Conservation (phyloP, 352 stramenopile genomes). For the Globisporangium cederbergense region DNA sequence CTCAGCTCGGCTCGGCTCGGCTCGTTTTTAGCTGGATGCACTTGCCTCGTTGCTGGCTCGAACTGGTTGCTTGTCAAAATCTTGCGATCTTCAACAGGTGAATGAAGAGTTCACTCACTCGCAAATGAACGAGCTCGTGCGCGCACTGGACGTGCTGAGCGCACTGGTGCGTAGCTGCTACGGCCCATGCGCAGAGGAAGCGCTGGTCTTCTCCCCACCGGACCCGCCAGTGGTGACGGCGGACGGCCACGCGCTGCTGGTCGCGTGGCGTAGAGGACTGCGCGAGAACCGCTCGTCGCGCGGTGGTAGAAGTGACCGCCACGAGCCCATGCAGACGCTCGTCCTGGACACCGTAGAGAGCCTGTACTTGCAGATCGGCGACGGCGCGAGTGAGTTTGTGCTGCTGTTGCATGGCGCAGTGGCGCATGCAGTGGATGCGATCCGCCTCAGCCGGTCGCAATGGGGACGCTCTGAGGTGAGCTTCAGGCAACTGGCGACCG, state of each 20-base stretch:
- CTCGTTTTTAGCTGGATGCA: background rate
- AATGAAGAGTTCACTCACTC: background rate
- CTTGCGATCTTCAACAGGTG: conserved; percentile 1
- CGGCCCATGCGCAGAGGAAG: conserved; percentile 44
- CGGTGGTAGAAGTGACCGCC: background rate
- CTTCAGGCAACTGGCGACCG: conserved; percentile 24
- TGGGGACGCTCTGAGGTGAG: background rate
- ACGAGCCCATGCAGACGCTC: conserved; percentile 30
- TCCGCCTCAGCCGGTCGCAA: conserved; percentile 5
- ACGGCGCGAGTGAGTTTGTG: conserved; percentile 58
- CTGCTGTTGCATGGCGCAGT: conserved; percentile 42
- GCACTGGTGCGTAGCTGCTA: conserved; percentile 39
- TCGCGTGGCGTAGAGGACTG: conserved; percentile 33
- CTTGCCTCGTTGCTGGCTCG: background rate
- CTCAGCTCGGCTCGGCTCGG: conserved; percentile 8
- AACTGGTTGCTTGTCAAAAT: conserved; percentile 1
- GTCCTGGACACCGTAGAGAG: conserved; percentile 46
- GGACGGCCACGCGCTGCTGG: conserved; percentile 47
- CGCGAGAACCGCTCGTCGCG: conserved; percentile 4
- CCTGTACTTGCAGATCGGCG: conserved; percentile 46
- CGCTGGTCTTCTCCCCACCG: conserved; percentile 56
- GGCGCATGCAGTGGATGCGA: conserved; percentile 10
- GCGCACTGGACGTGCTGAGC: conserved; percentile 20
- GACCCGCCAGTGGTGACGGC: conserved; percentile 54
- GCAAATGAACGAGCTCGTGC: conserved; percentile 14